Evolutionary conservation across 1,139 yeast genomes (phyloP).

Genomic region (Zygosaccharomyces pseudobailii): DNA sequence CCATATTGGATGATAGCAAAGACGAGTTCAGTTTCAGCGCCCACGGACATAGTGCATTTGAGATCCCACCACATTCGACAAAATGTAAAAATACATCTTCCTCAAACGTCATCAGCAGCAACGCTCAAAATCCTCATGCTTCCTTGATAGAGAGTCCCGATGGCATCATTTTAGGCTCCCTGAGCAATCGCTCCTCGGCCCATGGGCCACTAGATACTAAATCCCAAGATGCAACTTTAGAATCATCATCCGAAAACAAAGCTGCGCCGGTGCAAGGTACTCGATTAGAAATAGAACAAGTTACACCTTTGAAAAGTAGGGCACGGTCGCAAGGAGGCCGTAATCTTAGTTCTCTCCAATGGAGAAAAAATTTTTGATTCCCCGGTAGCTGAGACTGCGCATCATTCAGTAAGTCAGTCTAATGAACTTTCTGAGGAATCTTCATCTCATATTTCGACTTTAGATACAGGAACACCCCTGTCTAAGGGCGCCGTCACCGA

Average conservation of each 20-base stretch:
- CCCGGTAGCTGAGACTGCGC: slow-evolving; percentile 1
- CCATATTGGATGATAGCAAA: slow-evolving; percentile 29
- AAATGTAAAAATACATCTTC: background rate
- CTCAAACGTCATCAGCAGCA: background rate
- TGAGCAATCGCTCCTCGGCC: background rate
- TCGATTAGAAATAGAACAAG: background rate
- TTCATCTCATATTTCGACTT: slow-evolving; percentile 2
- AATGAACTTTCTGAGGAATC: background rate
- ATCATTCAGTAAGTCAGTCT: background rate
- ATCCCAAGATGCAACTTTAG: slow-evolving; percentile 12
- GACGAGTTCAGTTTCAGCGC: slow-evolving; percentile 32
- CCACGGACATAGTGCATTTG: slow-evolving; percentile 29
- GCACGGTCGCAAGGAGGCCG: background rate
- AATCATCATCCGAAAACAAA: slow-evolving; percentile 5
- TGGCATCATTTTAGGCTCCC: background rate
- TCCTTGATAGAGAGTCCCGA: background rate
- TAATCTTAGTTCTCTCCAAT: slow-evolving; percentile 13
- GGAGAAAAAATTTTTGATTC: slow-evolving; percentile 7
- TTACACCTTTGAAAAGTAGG: background rate
- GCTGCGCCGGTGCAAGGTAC: slow-evolving; percentile 1
- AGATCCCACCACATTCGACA: slow-evolving; percentile 21
- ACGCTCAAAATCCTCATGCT: background rate
- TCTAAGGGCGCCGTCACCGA: background rate
- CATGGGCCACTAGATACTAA: slow-evolving; percentile 5
- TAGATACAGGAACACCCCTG: slow-evolving; percentile 11